Conservation (phyloP, 2,329 filamentous ascomycete genomes). For the Sclerotinia nivalis region DNA sequence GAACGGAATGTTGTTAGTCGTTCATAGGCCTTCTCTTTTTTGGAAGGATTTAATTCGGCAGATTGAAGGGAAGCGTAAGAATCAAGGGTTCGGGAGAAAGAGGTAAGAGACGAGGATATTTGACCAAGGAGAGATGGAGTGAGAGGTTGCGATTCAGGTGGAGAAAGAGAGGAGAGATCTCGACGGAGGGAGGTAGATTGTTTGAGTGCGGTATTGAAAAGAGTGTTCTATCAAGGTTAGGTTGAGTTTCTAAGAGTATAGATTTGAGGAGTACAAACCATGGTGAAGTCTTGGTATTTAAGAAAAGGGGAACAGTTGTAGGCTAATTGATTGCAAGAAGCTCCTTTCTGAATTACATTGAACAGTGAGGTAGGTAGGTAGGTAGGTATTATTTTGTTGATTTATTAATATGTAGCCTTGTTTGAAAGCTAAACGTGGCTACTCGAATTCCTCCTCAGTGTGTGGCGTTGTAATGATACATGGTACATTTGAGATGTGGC, state of each 20-base stretch:
- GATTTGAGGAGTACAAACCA: neutral
- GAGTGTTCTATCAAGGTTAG: conserved; percentile 62
- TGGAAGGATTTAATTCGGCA: conserved; percentile 85
- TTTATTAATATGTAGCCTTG: conserved; percentile 5
- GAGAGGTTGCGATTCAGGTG: conserved; percentile 50
- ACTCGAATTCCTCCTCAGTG: neutral
- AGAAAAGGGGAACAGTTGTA: neutral
- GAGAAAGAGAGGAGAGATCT: conserved; percentile 71
- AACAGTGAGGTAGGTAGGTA: too few relatives aligned
- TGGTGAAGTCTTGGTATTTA: neutral
- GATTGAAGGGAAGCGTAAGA: conserved; percentile 85
- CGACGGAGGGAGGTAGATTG: conserved; percentile 78
- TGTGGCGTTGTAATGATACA: conserved; percentile 8
- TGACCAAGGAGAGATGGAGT: conserved; percentile 68
- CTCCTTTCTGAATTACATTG: neutral
- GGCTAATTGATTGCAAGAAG: neutral
- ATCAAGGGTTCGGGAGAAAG: conserved; percentile 87
- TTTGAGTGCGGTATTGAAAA: conserved; percentile 83
- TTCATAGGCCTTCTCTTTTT: conserved; percentile 87
- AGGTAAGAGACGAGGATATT: conserved; percentile 73
- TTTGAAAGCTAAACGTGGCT: conserved; percentile 23
- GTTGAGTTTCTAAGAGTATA: too few relatives aligned
- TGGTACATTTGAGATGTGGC: neutral
- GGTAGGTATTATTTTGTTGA: neutral
- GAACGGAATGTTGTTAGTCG: conserved; percentile 81